A percentile compares a stretch with the other conserved stretches of the same genome.
These are phyloP conservation scores for Fusarium sp. DNA, from an alignment of 2,329 filamentous ascomycete species.

Conservation along the genomic window DNA sequence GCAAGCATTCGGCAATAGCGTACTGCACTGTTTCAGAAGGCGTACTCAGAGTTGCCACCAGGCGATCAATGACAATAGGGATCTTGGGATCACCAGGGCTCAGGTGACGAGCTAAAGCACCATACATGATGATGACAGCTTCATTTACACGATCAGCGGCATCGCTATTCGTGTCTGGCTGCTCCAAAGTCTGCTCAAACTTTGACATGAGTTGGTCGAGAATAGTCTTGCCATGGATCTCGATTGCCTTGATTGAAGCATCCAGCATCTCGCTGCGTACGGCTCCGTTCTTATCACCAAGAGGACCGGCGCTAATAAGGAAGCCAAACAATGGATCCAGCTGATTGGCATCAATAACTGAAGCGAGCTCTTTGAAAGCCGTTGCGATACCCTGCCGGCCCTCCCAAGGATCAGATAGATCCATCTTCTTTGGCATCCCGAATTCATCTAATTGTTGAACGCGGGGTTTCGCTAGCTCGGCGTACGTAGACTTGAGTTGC, in stretches of 20 bases:
- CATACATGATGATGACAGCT: slow-evolving; percentile 97
- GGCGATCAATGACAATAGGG: slow-evolving; percentile 85
- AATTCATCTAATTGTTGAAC: slow-evolving; percentile 89
- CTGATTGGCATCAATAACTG: slow-evolving; percentile 73
- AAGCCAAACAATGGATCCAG: slow-evolving; percentile 85
- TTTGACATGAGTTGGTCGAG: slow-evolving; percentile 92
- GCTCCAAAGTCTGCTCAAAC: slow-evolving; percentile 89
- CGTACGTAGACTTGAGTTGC: slow-evolving; percentile 76
- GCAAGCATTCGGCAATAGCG: slow-evolving; percentile 92
- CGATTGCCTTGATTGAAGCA: slow-evolving; percentile 83
- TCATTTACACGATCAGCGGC: slow-evolving; percentile 92
- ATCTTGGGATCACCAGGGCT: slow-evolving; percentile 86
- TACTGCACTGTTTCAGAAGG: slow-evolving; percentile 98
- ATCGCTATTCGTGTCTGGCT: slow-evolving; percentile 82
- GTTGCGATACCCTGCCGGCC: slow-evolving; percentile 88
- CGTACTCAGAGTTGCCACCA: slow-evolving; percentile 88
- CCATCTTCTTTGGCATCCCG: slow-evolving; percentile 91
- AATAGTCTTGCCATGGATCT: slow-evolving; percentile 80
- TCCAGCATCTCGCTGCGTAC: slow-evolving; percentile 94
- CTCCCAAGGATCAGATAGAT: slow-evolving; percentile 91
- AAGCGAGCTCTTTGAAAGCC: slow-evolving; percentile 84
- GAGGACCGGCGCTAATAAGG: slow-evolving; percentile 83
- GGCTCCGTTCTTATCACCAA: slow-evolving; percentile 81
- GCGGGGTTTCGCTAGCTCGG: slow-evolving; percentile 82
- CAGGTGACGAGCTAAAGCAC: slow-evolving; percentile 89